A percentile compares a stretch with the other conserved stretches of the same genome.
Evolutionary conservation across 352 stramenopile genomes (phyloP).

Genomic region (Phytopythium montanum): DNA sequence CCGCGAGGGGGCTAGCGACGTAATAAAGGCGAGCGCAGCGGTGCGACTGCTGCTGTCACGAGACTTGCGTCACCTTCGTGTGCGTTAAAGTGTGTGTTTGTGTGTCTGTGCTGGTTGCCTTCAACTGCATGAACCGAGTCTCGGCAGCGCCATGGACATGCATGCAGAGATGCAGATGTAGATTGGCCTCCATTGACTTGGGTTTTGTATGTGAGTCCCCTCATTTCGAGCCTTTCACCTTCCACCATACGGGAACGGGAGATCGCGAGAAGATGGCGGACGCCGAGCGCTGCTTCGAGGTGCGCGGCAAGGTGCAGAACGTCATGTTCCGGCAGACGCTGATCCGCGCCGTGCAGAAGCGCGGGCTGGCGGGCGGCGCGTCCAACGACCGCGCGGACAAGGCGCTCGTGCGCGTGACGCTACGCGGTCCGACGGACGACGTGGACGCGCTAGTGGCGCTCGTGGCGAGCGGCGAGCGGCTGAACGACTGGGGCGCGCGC

Average conservation of each 20-base stretch:
- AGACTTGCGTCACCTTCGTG: no score
- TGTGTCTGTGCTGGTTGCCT: no score
- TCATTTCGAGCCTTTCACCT: background rate
- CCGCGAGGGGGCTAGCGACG: background rate
- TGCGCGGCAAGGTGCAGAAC: constrained; percentile 69
- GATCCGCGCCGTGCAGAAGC: constrained; percentile 74
- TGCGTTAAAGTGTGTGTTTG: no score
- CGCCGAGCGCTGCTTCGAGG: constrained; percentile 45
- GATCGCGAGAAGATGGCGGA: constrained; percentile 1
- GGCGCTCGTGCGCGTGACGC: constrained; percentile 56
- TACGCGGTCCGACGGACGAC: constrained; percentile 31
- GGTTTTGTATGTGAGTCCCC: background rate
- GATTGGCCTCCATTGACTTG: background rate
- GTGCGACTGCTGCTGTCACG: background rate
- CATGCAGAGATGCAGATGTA: background rate
- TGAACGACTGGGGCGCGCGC: constrained; percentile 71
- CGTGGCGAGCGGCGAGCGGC: constrained; percentile 34
- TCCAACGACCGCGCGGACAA: constrained; percentile 63
- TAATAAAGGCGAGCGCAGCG: background rate
- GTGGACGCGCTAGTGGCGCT: constrained; percentile 48
- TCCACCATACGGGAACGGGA: background rate
- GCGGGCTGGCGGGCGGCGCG: constrained; percentile 49
- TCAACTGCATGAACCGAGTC: no score
- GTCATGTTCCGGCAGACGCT: constrained; percentile 84
- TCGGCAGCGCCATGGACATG: background rate